Evolutionary conservation across 1,284 basidiomycete genomes (phyloP), one percentile per base, ranked within the genome.

Genomic region (Afroboletus lepidellus): DNA sequence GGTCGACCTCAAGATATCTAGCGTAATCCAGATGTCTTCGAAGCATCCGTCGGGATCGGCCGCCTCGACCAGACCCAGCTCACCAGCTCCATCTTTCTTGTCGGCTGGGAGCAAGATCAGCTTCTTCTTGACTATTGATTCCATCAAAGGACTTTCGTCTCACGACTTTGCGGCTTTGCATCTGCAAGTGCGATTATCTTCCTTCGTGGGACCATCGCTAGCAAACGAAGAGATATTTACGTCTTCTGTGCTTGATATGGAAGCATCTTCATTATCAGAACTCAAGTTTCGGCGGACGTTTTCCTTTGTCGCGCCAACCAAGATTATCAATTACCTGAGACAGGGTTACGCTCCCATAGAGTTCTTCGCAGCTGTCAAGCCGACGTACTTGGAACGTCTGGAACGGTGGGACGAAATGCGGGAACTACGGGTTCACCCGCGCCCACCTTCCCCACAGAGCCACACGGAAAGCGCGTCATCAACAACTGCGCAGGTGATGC

Each of bases 331-430:
- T n/a, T 83, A 93, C 66, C 70, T 96, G 23, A 78, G 81, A 23
- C 76, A 82, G 54, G 85, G 85, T 12, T 92, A 92, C 65, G 91
- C 87, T 1, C 85, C 87, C 0, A 79, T 98, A 62, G 91, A 95
- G 63, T 90, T 97, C 69, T 97, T 94, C 58, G 94, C 91, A 8
- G 78, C 85, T 8, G 77, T 89, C 39, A 85, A 82, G 48, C 80
- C 89, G 6, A 88, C 85, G 13, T 97, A 95, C 69, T 71, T 98
- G 52, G 88, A 92, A 58, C 83, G 92, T 9, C 74, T 97, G 70
- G 92, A 95, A 64, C 80, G 90, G 41, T 97, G 92, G 91, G 94
- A 96, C 64, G 89, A 93, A 64, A 78, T 92, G 76, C 82, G 90
- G 48, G 90, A 93, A 56, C 78, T 83, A 51, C 81, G 82, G 57